Base-by-base conservation (phyloP, 352 stramenopile species). In the Phytophthora chlamydospora region DNA sequence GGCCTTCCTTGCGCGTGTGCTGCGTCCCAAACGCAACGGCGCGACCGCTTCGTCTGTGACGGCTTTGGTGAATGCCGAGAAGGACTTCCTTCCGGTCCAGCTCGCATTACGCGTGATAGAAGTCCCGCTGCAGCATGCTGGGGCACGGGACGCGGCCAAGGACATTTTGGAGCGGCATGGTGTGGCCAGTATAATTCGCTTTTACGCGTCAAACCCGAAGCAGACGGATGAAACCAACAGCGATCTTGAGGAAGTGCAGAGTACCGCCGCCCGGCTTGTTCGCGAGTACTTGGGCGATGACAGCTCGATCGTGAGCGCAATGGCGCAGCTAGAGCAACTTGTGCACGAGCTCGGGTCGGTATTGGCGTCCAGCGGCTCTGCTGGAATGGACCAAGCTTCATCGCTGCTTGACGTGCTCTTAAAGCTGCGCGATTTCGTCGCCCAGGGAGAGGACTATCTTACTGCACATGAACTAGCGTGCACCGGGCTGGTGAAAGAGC, bases 391-490 rank as follows among this genome's bases (percentile, higher is more conserved):
- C 16, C 34, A 58, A 21, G 17, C 49, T 36, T 36, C 55, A 0
- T 53, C 50, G 14, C 40, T 68, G 21, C 19, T 61, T 12, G 17
- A 66, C 55, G 55, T 58, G 40, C 58, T 89, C 6, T n/a, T 67
- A 8, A 67, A 72, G 19, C 42, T 76, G 7, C 57, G 40, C 1
- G 14, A 62, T 38, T 71, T 73, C 36, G 39, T 78, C 24, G 38
- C 60, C 11, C 51, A 67, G 61, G 45, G 59, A 47, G 57, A 71
- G 2, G 58, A 68, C 5, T 74, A 70, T 36, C 48, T 89, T 5
- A 92, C 83, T 12, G 68, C 79, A 6, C 75, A 89, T 50, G 80
- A 92, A 46, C 77, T 92, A 17, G 65, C 78, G 33, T 73, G 65
- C 29, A 92, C 80, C 38, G 77, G 77, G 4, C 63, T 92, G 4